Conservation (phyloP, 2,329 filamentous ascomycete genomes). For the Cercospora sojina region DNA sequence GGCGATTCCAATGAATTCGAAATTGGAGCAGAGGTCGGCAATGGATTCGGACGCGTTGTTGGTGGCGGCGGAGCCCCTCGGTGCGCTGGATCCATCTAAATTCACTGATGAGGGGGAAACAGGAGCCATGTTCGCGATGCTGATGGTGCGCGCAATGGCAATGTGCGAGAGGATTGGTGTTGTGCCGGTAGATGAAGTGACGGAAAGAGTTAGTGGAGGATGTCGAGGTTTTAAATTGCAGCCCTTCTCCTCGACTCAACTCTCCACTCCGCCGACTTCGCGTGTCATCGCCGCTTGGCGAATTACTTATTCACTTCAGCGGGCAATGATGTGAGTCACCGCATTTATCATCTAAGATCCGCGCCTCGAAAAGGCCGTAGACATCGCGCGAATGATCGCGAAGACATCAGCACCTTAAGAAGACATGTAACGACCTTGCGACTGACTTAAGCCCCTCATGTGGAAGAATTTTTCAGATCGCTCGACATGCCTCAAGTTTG, state of each 20-base stretch:
- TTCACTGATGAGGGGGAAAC: neutral
- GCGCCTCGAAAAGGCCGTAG: neutral
- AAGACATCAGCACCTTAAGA: neutral
- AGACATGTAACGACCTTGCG: neutral
- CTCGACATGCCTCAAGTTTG: neutral
- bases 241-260: too few relatives aligned
- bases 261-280: too few relatives aligned
- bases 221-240: neutral
- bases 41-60: neutral
- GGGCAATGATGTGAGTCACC: neutral
- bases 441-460: neutral
- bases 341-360: neutral
- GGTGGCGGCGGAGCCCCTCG: neutral
- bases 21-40: neutral
- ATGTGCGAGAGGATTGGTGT: neutral
- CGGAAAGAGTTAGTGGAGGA: neutral
- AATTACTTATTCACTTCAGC: neutral
- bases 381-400: too few relatives aligned
- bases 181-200: neutral
- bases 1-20: neutral
- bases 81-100: neutral
- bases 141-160: neutral
- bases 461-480: neutral
- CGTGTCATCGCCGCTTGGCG: too few relatives aligned
- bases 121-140: neutral